Percentiles rank a stretch among this genome's conserved stretches.
phyloP scores from a whole-genome alignment of 192 early-diverging fungal genomes.

The Umbelopsis sp. region DNA sequence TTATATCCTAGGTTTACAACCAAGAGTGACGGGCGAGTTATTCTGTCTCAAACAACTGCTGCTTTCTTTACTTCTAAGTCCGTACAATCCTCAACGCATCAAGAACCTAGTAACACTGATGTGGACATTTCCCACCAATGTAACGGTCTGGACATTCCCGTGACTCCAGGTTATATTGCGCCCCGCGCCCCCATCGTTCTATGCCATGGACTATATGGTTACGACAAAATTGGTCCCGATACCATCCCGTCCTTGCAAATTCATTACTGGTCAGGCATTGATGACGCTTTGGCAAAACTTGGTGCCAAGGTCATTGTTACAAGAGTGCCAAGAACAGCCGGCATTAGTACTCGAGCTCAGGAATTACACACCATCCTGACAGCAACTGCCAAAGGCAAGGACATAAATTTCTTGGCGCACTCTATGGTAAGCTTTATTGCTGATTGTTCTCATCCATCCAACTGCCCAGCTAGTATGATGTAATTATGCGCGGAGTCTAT shows the following conservation, averaged over 20 bases:
- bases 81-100: background rate
- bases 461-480: background rate
- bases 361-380: slow-evolving; percentile 73
- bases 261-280: slow-evolving; percentile 84
- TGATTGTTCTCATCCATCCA: background rate
- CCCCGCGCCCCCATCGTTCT: slow-evolving; percentile 81
- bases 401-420: slow-evolving; percentile 89
- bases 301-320: slow-evolving; percentile 84
- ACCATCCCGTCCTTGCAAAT: slow-evolving; percentile 79
- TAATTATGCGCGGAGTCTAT: slow-evolving; percentile 1
- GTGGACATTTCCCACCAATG: background rate
- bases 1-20: slow-evolving; percentile 9
- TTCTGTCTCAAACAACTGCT: background rate
- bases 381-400: slow-evolving; percentile 47
- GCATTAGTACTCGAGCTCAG: slow-evolving; percentile 74
- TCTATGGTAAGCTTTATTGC: slow-evolving; percentile 88
- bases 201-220: slow-evolving; percentile 92
- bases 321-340: slow-evolving; percentile 73
- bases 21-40: background rate
- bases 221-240: slow-evolving; percentile 81
- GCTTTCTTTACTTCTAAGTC: background rate
- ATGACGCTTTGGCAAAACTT: slow-evolving; percentile 71
- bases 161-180: slow-evolving; percentile 69
- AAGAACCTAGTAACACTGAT: background rate
- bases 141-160: slow-evolving; percentile 33